Base-by-base conservation (phyloP, 176 grass and related monocot species). In the Puccinellia tenuiflora region DNA sequence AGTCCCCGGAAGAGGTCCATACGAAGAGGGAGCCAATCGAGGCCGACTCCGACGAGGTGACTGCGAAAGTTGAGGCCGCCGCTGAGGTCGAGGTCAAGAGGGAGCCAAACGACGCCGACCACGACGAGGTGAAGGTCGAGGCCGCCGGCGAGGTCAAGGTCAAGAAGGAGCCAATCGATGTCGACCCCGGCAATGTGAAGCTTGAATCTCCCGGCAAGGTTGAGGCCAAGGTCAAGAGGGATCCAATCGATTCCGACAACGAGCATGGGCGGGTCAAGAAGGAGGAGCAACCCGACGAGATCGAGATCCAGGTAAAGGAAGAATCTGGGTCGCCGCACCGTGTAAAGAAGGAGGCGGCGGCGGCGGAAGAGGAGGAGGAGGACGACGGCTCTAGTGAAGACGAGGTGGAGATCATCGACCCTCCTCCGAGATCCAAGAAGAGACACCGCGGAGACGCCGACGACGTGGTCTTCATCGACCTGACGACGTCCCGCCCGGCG, bases 401-500 rank as follows among this genome's bases (percentile, higher is more conserved):
- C 37, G 71, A 21, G 72, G 82, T 89, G 22, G 59, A 83, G 15
- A 75, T 92, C 67, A 68, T 92, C 45, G 17, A 76, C 56, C 53
- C 80, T 1, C 40, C 68, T 50, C 87, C 87, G 31, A 56, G 71
- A 14, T 71, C 80, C 8, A 83, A 73, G 67, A 86, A 83, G 88
- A 76, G 87, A 42, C 12, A n/a, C 42, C 76, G 47, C 25, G 67
- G 39, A 10, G 67, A 25, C 3, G 39, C 57, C 20, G 59, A 25
- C 39, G 71, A 25, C 39, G 71, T 15, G 50, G 82, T 26, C 68
- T 71, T 71, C 68, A 71, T 89, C 30, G 59, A 85, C 24, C 81
- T 92, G 38, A 73, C 95, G 6, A 63, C 59, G 17, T 76, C 88
- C 60, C 77, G 86, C 28, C 89, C 90, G 45, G 20, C 75, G 63